These are phyloP conservation scores for Neurospora sp. DNA, from an alignment of 2,329 filamentous ascomycete genomes.

Conservation along the genomic window DNA sequence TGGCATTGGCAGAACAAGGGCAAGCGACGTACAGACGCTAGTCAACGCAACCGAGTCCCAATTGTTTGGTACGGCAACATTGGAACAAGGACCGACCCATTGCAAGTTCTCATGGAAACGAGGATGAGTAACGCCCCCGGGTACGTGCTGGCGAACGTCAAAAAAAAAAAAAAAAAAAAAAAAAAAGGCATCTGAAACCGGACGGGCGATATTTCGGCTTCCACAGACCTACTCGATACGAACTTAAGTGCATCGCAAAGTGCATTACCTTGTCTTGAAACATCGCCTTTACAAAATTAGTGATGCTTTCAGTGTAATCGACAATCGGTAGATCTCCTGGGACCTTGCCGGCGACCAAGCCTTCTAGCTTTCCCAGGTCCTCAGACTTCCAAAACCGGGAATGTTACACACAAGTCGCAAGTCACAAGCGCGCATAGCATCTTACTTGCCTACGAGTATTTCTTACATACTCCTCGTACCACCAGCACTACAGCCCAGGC, in stretches of 20 bases:
- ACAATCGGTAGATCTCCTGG: background rate
- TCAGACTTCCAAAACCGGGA: background rate
- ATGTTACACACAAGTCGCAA: background rate
- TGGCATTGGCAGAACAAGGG: background rate
- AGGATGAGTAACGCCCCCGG: background rate
- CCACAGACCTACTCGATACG: background rate
- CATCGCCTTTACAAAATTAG: background rate
- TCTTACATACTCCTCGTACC: background rate
- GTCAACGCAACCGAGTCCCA: background rate
- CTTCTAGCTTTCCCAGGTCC: background rate
- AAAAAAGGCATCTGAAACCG: background rate
- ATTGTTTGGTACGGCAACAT: background rate
- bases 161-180: background rate
- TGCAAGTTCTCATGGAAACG: background rate
- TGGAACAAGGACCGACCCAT: background rate
- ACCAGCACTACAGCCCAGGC: background rate
- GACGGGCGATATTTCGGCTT: background rate
- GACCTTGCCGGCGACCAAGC: background rate
- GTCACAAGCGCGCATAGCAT: background rate
- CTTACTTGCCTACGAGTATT: background rate
- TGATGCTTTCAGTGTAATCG: background rate
- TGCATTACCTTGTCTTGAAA: background rate
- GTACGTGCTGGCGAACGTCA: background rate
- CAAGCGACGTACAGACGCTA: background rate
- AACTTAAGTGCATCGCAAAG: background rate